A percentile compares a stretch with the other conserved stretches of the same genome.
phyloP scores from a whole-genome alignment of 306 rosid genomes.

The Trifolium dubium region DNA sequence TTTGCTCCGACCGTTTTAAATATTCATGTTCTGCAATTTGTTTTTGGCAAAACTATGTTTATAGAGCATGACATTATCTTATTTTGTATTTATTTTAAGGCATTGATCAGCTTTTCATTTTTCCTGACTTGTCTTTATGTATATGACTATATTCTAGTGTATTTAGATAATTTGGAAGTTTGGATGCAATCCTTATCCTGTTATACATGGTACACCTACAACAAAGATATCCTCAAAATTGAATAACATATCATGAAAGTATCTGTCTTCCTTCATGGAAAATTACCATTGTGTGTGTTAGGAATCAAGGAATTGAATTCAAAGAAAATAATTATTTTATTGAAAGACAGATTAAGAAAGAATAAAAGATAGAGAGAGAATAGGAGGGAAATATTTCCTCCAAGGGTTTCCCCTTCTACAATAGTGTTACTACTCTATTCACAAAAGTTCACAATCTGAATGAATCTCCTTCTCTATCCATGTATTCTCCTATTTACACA shows the following conservation, averaged over 20 bases:
- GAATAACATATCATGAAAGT: neutral
- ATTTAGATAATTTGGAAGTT: no score
- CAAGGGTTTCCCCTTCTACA: neutral
- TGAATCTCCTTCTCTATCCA: neutral
- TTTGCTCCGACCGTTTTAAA: neutral
- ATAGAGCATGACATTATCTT: neutral
- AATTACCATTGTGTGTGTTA: neutral
- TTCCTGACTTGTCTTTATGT: neutral
- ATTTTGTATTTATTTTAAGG: constrained; percentile 6
- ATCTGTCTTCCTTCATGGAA: neutral
- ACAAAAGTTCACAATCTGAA: neutral
- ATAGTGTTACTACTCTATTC: neutral
- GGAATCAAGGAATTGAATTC: neutral
- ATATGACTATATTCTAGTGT: constrained; percentile 1
- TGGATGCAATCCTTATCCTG: neutral
- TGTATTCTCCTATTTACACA: constrained; percentile 1
- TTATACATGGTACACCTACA: neutral
- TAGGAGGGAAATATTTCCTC: neutral
- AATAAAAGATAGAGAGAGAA: neutral
- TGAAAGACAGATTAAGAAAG: neutral
- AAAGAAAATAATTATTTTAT: neutral
- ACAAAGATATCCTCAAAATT: neutral
- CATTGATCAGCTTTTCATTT: constrained; percentile 1
- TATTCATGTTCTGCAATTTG: constrained; percentile 11
- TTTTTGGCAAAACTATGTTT: neutral